Base-by-base conservation (phyloP, 805 yeast genomes). In the Ogataea minuta region DNA sequence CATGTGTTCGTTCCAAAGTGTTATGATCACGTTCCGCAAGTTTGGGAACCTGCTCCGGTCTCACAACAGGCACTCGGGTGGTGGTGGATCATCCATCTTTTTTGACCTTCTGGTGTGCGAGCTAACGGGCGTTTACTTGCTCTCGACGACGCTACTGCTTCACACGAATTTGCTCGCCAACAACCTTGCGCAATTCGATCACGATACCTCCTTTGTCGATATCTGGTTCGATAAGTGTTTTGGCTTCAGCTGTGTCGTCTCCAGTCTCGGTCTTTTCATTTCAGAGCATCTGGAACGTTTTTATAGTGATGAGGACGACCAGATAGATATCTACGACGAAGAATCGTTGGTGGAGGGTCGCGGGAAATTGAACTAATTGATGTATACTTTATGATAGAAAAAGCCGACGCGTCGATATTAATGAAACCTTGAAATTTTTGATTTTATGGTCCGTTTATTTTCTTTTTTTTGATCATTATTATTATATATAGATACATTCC, bases 1-100 rank as follows among this genome's bases (percentile, higher is more conserved):
- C 49, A 52, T 76, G 1, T 72, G 83, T 42, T 79, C 87, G 1
- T 71, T 83, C 49, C 78, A 83, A 17, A 81, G 81, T 39, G 89
- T 83, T 1, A 57, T 72, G 33, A 62, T 71, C 28, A 81, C 90
- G 0, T 72, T 82, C 42, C 71, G 76, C 28, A 80, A 81, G 23
- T 59, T 81, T 11, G 48, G 45, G 14, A 56, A 48, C 23, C 32
- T 55, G 16, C 31, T 58, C 2, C 61, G 52, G 4, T 24, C 45
- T 12, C 19, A 25, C 7, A 21, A 14, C 27, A 19, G 37, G 24
- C 40, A 28, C 14, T 9, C 23, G 9, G 13, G 29, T 9, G 12
- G 16, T 10, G 4, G 43, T 4, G 29, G 20, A n/a, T 29, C 47
- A 4, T 34, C 39, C 10, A 17, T 40, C 8, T 30, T 48, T 60